Conservation (phyloP, 306 rosid genomes). For the Parietaria judaica region DNA sequence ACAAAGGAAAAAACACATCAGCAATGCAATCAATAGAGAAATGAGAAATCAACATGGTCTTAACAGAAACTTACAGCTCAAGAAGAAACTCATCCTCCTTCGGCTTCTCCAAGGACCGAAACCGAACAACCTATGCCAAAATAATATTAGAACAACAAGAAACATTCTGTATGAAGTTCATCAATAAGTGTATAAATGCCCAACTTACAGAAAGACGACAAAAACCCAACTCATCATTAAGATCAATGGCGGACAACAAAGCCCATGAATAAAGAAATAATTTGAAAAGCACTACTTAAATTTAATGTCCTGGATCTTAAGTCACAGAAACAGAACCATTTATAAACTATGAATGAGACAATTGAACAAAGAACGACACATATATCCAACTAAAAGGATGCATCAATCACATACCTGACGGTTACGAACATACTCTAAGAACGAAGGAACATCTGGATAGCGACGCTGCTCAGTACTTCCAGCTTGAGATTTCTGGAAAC, state of each 20-base stretch:
- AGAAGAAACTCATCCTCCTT: conserved; percentile 73
- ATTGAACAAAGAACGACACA: not conserved
- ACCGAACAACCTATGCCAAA: conserved; percentile 57
- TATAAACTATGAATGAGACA: not conserved
- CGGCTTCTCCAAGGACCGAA: conserved; percentile 66
- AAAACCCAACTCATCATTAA: too few species aligned
- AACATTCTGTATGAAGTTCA: not conserved
- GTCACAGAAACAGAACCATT: too few species aligned
- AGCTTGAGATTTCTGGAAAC: conserved; percentile 66
- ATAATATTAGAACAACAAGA: not conserved
- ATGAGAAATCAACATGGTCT: not conserved
- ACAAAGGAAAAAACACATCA: not conserved
- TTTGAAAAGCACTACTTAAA: too few species aligned
- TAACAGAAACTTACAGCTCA: conserved; percentile 56
- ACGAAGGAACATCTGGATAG: conserved; percentile 88
- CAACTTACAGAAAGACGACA: too few species aligned
- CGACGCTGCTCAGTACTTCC: conserved; percentile 48
- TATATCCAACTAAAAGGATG: not conserved
- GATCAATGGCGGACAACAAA: too few species aligned
- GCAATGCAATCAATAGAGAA: not conserved
- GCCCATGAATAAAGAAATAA: too few species aligned
- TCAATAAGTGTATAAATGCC: not conserved
- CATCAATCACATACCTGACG: conserved; percentile 53
- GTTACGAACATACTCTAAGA: conserved; percentile 85
- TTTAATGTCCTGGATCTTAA: too few species aligned